Percentiles rank a stretch among this genome's conserved stretches.
These are phyloP conservation scores for Beauveria varroae DNA, from an alignment of 2,329 filamentous ascomycete genomes.

Conservation along the genomic window DNA sequence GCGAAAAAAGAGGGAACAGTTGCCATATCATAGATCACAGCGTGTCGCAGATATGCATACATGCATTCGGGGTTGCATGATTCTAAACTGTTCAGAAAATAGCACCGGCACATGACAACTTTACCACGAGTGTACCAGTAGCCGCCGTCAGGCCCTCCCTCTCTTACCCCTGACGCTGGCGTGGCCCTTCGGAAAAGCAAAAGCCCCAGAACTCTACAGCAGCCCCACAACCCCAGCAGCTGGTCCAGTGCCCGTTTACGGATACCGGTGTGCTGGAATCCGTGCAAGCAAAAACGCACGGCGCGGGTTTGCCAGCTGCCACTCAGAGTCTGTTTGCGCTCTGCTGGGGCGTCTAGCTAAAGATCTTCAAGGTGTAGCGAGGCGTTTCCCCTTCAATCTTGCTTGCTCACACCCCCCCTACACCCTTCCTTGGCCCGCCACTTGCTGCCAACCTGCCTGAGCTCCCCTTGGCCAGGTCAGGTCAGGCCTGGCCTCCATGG, in stretches of 20 bases:
- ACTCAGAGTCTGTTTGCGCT: background rate
- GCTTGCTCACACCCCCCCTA: background rate
- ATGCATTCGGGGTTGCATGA: background rate
- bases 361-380: background rate
- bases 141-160: background rate
- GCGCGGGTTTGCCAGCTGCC: background rate
- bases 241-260: background rate
- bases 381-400: background rate
- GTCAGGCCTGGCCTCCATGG: background rate
- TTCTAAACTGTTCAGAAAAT: no score
- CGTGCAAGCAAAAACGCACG: background rate
- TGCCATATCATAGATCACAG: background rate
- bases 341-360: background rate
- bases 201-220: background rate
- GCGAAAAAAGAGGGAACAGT: background rate
- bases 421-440: background rate
- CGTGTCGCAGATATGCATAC: background rate
- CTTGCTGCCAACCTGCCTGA: background rate
- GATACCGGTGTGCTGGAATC: no score
- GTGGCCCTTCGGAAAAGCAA: background rate
- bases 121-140: background rate
- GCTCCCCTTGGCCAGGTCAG: background rate
- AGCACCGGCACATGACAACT: background rate
- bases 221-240: background rate
- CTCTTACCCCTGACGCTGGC: background rate